A percentile compares a stretch with the other conserved stretches of the same genome.
Evolutionary conservation across 768 basidiomycete species (phyloP).

Genomic region (Obba rivulosa): DNA sequence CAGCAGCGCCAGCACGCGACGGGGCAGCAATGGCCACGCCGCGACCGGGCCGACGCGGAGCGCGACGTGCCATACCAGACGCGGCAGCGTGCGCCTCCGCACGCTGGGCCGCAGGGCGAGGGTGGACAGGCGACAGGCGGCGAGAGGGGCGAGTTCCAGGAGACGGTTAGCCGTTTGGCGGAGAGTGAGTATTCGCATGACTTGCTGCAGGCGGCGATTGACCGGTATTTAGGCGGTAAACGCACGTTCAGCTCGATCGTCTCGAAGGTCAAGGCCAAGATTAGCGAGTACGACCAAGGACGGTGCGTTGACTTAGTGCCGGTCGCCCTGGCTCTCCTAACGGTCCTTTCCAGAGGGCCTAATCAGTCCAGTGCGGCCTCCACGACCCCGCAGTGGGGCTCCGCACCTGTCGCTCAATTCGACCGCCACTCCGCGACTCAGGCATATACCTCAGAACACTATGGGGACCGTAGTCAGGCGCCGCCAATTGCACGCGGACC

Average conservation of each 20-base stretch:
- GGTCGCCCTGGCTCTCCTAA: background rate
- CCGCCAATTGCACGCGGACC: no score
- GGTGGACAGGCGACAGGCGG: conserved; percentile 3
- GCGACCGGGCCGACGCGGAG: conserved; percentile 4
- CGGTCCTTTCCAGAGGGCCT: conserved; percentile 1
- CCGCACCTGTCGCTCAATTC: conserved; percentile 7
- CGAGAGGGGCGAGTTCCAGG: conserved; percentile 47
- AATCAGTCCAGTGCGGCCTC: conserved; percentile 4
- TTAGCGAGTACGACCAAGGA: conserved; percentile 73
- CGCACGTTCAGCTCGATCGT: conserved; percentile 70
- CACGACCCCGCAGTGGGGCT: conserved; percentile 12
- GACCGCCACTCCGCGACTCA: conserved; percentile 22
- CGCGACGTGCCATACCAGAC: conserved; percentile 13
- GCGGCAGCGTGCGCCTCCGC: conserved; percentile 4
- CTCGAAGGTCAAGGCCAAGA: conserved; percentile 77
- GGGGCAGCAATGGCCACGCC: conserved; percentile 18
- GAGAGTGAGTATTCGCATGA: conserved; percentile 50
- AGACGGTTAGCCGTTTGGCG: conserved; percentile 71
- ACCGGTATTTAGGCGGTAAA: conserved; percentile 43
- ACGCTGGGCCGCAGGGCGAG: conserved; percentile 3
- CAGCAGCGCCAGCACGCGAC: conserved; percentile 8
- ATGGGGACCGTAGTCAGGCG: conserved; percentile 7
- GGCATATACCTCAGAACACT: conserved; percentile 18
- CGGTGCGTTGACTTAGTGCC: background rate
- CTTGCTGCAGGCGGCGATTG: background rate